Conservation (phyloP, 768 basidiomycete genomes). For the Clathrus columnatus region DNA sequence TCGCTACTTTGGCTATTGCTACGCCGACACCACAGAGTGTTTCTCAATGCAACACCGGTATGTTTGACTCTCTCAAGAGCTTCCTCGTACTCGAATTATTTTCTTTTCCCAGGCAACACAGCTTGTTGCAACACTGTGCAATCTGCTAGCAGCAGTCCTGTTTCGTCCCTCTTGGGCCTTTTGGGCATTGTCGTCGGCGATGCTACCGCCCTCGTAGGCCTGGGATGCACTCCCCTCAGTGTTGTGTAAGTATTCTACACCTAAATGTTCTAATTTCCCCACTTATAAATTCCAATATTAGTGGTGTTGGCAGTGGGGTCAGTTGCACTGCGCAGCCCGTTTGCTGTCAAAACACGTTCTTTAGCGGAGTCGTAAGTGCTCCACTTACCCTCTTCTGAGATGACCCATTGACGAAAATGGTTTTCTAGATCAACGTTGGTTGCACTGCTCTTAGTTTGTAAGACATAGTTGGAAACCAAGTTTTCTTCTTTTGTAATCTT, state of each 20-base stretch:
- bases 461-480: too few species aligned
- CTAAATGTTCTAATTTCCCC: slow-evolving; percentile 7
- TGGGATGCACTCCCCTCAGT: too few species aligned
- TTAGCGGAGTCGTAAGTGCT: slow-evolving; percentile 4
- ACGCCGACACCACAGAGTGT: not conserved
- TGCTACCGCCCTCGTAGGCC: slow-evolving; percentile 15
- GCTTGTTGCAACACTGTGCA: slow-evolving; percentile 25
- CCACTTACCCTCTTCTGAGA: too few species aligned
- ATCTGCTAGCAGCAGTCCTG: slow-evolving; percentile 9
- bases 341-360: slow-evolving; percentile 20
- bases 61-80: not conserved
- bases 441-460: too few species aligned
- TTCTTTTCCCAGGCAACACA: slow-evolving; percentile 3
- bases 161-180: slow-evolving; percentile 33
- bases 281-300: not conserved
- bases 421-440: too few species aligned
- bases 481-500: too few species aligned
- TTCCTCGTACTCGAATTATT: not conserved
- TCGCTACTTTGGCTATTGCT: not conserved
- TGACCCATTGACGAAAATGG: too few species aligned
- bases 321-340: slow-evolving; percentile 17
- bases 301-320: slow-evolving; percentile 16
- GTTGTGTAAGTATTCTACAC: slow-evolving; percentile 17
- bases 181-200: slow-evolving; percentile 19
- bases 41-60: slow-evolving; percentile 8